Evolutionary conservation across 495 filamentous ascomycete species (phyloP).

Genomic region (Pseudoneurospora amorphoporcata): DNA sequence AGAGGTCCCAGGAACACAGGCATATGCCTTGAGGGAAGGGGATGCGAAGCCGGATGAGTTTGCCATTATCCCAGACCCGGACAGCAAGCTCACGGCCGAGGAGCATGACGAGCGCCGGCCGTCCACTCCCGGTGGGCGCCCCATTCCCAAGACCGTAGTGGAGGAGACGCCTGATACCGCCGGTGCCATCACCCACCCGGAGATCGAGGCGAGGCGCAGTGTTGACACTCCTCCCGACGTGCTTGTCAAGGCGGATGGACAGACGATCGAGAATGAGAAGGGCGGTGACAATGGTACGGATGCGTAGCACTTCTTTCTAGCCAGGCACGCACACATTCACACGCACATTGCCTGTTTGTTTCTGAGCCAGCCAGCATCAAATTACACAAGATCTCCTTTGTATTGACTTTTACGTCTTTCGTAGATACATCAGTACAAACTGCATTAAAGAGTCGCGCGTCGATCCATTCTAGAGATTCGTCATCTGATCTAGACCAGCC

Average conservation of each 20-base stretch:
- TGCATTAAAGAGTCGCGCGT: constrained; percentile 19
- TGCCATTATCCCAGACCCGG: constrained; percentile 39
- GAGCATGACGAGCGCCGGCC: constrained; percentile 15
- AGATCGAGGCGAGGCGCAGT: constrained; percentile 27
- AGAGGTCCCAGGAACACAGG: constrained; percentile 76
- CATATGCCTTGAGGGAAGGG: constrained; percentile 60
- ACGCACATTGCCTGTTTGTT: constrained; percentile 5
- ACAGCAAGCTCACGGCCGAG: constrained; percentile 16
- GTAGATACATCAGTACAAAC: constrained; percentile 32
- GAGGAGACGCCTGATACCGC: constrained; percentile 36
- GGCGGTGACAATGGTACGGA: constrained; percentile 26
- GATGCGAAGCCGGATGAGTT: constrained; percentile 78
- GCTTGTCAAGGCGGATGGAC: constrained; percentile 34
- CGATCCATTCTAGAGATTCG: constrained; percentile 23
- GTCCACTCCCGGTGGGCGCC: constrained; percentile 30
- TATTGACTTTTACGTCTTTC: constrained; percentile 25
- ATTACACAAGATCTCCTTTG: constrained; percentile 7
- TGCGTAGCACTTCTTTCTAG: constrained; percentile 21
- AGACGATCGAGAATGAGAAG: constrained; percentile 16
- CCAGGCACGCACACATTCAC: background rate
- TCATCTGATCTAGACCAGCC: constrained; percentile 15
- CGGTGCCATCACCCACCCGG: constrained; percentile 28
- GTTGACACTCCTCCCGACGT: constrained; percentile 39
- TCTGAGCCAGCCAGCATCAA: background rate
- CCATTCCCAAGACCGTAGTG: constrained; percentile 39